phyloP scores from a whole-genome alignment of 1,284 basidiomycete species.

The Leccinum proliferum region DNA sequence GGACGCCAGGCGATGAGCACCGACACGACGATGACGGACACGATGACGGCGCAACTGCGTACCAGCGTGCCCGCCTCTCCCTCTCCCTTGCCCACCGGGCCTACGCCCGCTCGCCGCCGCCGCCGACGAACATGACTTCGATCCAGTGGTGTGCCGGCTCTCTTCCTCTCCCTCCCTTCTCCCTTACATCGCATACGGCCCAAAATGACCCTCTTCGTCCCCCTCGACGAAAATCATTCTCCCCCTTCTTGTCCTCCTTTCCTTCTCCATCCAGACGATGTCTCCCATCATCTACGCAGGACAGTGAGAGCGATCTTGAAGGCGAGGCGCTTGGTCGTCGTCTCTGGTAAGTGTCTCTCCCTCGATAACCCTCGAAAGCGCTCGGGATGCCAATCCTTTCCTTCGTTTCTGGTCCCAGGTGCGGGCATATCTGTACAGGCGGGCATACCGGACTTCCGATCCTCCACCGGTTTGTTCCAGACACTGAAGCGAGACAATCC shows the following conservation, averaged over 20 bases:
- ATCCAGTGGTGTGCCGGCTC: too few species aligned
- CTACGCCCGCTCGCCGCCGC: too few species aligned
- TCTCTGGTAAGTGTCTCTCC: constrained; percentile 62
- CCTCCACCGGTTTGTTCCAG: constrained; percentile 78
- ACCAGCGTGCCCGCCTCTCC: too few species aligned
- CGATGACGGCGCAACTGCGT: too few species aligned
- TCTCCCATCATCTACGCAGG: constrained; percentile 40
- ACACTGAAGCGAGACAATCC: constrained; percentile 76
- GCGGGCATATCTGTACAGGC: constrained; percentile 91
- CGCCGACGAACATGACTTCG: too few species aligned
- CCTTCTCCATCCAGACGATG: constrained; percentile 33
- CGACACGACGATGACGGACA: too few species aligned
- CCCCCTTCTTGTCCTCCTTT: constrained; percentile 31
- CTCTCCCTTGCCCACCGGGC: too few species aligned
- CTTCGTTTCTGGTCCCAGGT: constrained; percentile 40
- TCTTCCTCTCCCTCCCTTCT: background rate
- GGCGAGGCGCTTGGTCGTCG: constrained; percentile 75
- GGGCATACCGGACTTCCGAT: constrained; percentile 92
- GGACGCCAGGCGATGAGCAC: too few species aligned
- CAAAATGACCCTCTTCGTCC: constrained; percentile 29
- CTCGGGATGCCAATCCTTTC: constrained; percentile 8
- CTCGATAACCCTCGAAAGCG: constrained; percentile 6
- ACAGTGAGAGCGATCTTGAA: constrained; percentile 65
- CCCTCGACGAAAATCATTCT: constrained; percentile 22
- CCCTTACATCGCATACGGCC: constrained; percentile 17